Evolutionary conservation across 768 basidiomycete genomes (phyloP).

Genomic region (Omphalotus guepiniiformis): DNA sequence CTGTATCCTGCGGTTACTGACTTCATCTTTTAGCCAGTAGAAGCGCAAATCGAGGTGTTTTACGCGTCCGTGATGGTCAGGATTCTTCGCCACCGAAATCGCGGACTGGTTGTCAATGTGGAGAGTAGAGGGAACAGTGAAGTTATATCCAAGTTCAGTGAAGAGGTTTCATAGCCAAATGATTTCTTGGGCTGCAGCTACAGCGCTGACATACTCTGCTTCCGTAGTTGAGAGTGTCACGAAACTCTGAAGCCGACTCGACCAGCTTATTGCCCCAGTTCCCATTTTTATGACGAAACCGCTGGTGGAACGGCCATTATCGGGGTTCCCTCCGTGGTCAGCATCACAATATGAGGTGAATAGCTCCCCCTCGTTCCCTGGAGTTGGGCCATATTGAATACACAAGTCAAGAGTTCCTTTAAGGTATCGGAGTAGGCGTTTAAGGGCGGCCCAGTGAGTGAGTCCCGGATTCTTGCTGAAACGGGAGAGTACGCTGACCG

Average conservation of each 20-base stretch:
- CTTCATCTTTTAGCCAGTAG: constrained; percentile 21
- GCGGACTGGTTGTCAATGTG: constrained; percentile 36
- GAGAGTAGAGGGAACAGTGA: constrained; percentile 17
- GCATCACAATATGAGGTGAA: no score
- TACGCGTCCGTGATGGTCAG: constrained; percentile 28
- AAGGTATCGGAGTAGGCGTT: constrained; percentile 22
- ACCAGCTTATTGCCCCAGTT: constrained; percentile 39
- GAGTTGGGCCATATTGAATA: no score
- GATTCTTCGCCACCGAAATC: constrained; percentile 28
- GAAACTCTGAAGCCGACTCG: constrained; percentile 30
- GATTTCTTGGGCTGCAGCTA: constrained; percentile 25
- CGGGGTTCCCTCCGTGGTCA: no score
- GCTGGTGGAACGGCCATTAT: no score
- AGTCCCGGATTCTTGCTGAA: constrained; percentile 18
- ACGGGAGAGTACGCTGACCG: constrained; percentile 14
- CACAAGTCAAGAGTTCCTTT: background rate
- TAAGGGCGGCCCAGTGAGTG: constrained; percentile 25
- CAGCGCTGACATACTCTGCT: constrained; percentile 34
- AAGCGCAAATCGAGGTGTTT: constrained; percentile 25
- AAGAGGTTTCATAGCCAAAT: constrained; percentile 15
- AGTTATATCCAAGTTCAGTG: background rate
- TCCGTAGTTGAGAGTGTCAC: constrained; percentile 38
- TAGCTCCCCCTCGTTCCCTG: no score
- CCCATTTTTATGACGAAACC: no score
- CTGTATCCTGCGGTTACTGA: constrained; percentile 11